Evolutionary conservation across 805 yeast species (phyloP), one percentile per base, ranked within the genome.

Genomic region (Saturnispora bothae): DNA sequence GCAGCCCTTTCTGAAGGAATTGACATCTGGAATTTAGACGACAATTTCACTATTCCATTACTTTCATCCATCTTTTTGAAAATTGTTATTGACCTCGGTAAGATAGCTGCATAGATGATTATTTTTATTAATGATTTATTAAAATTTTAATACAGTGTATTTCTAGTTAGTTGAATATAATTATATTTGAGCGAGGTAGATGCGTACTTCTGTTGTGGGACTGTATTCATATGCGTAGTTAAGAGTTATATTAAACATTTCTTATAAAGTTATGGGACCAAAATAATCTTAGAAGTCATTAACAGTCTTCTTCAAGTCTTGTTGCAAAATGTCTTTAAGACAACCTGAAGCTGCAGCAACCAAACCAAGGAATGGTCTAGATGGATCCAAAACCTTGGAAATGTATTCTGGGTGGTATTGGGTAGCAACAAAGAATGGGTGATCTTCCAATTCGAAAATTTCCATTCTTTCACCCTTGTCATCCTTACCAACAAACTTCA

Each of bases 361-460:
- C 49, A 92, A 73, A 39, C 99, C 99, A 57, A 92, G 71, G 66
- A 92, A 84, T 39, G 99, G 99, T 60, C 83, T 75, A 20, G 96
- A 88, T 39, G 99, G 98, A 52, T 86, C 95, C 57, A 92, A 72
- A 20, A 94, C 98, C 64, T 94, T 86, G 35, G 97, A 86, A 48
- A 88, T 71, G 61, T 92, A 92, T 66, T 92, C 99, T 25, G 99
- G 99, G 60, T 92, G 99, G 66, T 88, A 92, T 69, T 92, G 99
- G 25, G 96, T 83, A 47, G 89, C 99, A 51, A 85, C 94, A 54
- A 64, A 88, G 66, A 79, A 92, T 53, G 92, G 92, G 62, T 88
- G 96, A 56, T 73, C 76, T 45, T 78, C 73, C 51, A 86, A 67
- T 63, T 92, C 98, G 38, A 84, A 68, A 38, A 85, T 78, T 65